phyloP scores from a whole-genome alignment of 768 basidiomycete species.

The Lactarius tabidus region DNA sequence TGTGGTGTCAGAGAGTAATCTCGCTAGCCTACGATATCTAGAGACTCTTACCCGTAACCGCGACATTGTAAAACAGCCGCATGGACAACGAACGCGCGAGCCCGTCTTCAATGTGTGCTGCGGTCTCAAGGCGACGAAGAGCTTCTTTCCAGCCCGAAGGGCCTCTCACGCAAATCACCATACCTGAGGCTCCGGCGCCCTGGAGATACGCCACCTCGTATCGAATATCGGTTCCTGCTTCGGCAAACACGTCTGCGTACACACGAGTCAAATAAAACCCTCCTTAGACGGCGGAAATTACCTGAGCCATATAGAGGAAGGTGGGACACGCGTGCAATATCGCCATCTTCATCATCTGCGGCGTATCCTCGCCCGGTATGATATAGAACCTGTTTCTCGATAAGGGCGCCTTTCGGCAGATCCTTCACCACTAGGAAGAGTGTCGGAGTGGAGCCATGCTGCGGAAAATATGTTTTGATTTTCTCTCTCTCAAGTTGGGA shows the following conservation, averaged over 20 bases:
- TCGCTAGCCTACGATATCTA: not conserved
- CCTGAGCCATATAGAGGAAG: conserved; percentile 42
- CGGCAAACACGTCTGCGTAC: conserved; percentile 3
- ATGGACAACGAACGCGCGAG: conserved; percentile 37
- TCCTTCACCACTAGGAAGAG: conserved; percentile 60
- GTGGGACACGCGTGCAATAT: conserved; percentile 33
- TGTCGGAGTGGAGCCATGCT: conserved; percentile 35
- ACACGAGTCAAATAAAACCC: conserved; percentile 7
- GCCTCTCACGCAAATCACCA: conserved; percentile 24
- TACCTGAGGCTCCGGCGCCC: conserved; percentile 11
- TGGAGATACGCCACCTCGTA: conserved; percentile 15
- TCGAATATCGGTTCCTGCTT: conserved; percentile 3
- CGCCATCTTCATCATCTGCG: conserved; percentile 49
- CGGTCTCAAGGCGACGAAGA: conserved; percentile 16
- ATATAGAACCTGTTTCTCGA: conserved; percentile 73
- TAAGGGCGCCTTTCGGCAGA: conserved; percentile 64
- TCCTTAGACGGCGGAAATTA: conserved; percentile 22
- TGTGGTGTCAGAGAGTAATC: not conserved
- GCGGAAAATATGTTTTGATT: not conserved
- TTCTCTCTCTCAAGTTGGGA: too few relatives aligned
- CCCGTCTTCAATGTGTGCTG: conserved; percentile 23
- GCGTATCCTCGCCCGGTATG: conserved; percentile 61
- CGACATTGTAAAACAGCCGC: conserved; percentile 42
- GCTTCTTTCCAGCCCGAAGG: conserved; percentile 5
- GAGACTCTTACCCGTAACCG: conserved; percentile 24